Percentiles rank a stretch among this genome's conserved stretches.
Evolutionary conservation across 1,139 yeast genomes (phyloP).

Genomic region (Suhomyces bolitotheri): DNA sequence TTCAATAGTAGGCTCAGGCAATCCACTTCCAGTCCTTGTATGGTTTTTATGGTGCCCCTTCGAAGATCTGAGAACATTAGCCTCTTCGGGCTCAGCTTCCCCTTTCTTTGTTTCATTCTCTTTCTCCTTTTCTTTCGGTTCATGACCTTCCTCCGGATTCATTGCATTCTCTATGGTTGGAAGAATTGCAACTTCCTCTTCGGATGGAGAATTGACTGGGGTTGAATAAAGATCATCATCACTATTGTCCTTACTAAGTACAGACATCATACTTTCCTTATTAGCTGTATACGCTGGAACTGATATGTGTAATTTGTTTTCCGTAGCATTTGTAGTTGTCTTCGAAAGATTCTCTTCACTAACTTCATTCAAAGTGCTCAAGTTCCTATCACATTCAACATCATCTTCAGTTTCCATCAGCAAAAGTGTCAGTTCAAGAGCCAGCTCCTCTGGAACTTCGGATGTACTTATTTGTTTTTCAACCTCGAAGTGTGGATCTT

Average conservation of each 20-base stretch:
- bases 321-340: conserved; percentile 3
- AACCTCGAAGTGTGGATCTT: neutral
- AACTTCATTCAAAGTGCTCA: conserved; percentile 16
- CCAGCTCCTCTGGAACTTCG: neutral
- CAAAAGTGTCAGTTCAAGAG: conserved; percentile 2
- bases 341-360: conserved; percentile 14
- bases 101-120: too few relatives aligned
- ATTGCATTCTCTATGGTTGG: too few relatives aligned
- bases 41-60: conserved; percentile 7
- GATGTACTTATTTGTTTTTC: neutral
- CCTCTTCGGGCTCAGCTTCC: too few relatives aligned
- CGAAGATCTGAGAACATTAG: neutral
- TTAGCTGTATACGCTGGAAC: too few relatives aligned
- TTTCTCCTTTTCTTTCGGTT: too few relatives aligned
- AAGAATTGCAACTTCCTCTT: too few relatives aligned
- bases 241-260: too few relatives aligned
- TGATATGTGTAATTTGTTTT: neutral
- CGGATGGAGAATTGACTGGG: conserved; percentile 7
- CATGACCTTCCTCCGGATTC: too few relatives aligned
- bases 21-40: conserved; percentile 12
- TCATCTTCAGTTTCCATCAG: conserved; percentile 1
- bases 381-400: conserved; percentile 10
- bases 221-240: conserved; percentile 8
- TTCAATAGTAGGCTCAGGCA: conserved; percentile 21
- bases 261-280: too few relatives aligned